A percentile compares a stretch with the other conserved stretches of the same genome.
phyloP scores from a whole-genome alignment of 2,329 filamentous ascomycete species.

The Fusarium graminum region DNA sequence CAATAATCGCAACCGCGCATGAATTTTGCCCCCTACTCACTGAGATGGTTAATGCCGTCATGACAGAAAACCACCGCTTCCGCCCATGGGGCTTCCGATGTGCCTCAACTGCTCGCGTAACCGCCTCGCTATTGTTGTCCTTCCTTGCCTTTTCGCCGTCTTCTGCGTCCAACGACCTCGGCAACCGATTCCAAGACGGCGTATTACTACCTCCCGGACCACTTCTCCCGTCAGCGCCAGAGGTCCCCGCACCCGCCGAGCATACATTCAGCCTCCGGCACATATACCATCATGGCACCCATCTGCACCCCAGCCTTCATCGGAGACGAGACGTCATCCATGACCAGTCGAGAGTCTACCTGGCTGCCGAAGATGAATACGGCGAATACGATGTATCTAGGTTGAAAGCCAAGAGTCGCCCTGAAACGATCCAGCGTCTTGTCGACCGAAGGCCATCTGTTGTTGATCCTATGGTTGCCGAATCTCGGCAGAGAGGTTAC shows the following conservation, averaged over 20 bases:
- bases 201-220: constrained; percentile 58
- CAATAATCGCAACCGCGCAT: constrained; percentile 11
- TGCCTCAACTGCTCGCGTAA: constrained; percentile 72
- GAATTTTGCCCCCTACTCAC: constrained; percentile 4
- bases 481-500: constrained; percentile 76
- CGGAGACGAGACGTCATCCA: constrained; percentile 77
- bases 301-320: constrained; percentile 82
- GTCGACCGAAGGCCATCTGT: constrained; percentile 80
- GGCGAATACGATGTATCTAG: constrained; percentile 63
- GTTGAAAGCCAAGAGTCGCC: constrained; percentile 72
- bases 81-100: constrained; percentile 52
- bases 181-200: constrained; percentile 57
- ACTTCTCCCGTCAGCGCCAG: constrained; percentile 57
- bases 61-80: constrained; percentile 37
- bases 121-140: constrained; percentile 72
- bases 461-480: constrained; percentile 82
- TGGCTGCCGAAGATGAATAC: constrained; percentile 71
- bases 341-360: constrained; percentile 68
- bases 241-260: constrained; percentile 63
- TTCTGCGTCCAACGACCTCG: constrained; percentile 53
- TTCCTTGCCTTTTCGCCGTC: constrained; percentile 72
- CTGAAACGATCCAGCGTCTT: constrained; percentile 82
- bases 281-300: constrained; percentile 91
- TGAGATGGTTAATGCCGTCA: constrained; percentile 36
- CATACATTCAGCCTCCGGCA: constrained; percentile 81